Evolutionary conservation across 176 grass and related monocot genomes (phyloP).

Genomic region (Carex cristatella): DNA sequence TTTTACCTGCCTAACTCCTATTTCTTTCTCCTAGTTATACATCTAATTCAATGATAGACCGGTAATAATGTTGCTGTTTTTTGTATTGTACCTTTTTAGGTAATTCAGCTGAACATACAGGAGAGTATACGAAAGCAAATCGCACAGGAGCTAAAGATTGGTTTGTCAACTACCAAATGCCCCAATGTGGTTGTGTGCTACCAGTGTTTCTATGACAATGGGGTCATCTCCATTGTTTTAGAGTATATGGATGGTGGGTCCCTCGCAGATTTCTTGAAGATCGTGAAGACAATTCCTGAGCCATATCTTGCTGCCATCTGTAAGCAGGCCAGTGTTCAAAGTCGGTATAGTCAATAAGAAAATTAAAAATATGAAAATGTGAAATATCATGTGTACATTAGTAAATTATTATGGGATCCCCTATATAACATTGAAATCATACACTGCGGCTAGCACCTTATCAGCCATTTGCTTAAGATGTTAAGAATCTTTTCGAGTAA

Average conservation of each 20-base stretch:
- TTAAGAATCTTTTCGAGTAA: neutral
- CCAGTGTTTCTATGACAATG: constrained; percentile 93
- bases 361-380: constrained; percentile 1
- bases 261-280: constrained; percentile 70
- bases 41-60: neutral
- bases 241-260: constrained; percentile 98
- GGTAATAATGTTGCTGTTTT: neutral
- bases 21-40: neutral
- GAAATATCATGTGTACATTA: neutral
- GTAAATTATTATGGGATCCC: neutral
- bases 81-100: constrained; percentile 30
- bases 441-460: neutral
- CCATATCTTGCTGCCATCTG: constrained; percentile 87
- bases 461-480: neutral
- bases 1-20: neutral
- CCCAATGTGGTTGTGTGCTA: constrained; percentile 58
- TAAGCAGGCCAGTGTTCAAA: constrained; percentile 77
- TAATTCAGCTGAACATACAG: constrained; percentile 89
- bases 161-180: constrained; percentile 61
- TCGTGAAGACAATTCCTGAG: constrained; percentile 79
- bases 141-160: constrained; percentile 83
- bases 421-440: neutral
- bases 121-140: constrained; percentile 65
- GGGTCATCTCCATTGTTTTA: constrained; percentile 82
- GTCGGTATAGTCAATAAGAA: neutral